Conservation (phyloP, 129 eudicot species). For the Tagetes erecta region DNA sequence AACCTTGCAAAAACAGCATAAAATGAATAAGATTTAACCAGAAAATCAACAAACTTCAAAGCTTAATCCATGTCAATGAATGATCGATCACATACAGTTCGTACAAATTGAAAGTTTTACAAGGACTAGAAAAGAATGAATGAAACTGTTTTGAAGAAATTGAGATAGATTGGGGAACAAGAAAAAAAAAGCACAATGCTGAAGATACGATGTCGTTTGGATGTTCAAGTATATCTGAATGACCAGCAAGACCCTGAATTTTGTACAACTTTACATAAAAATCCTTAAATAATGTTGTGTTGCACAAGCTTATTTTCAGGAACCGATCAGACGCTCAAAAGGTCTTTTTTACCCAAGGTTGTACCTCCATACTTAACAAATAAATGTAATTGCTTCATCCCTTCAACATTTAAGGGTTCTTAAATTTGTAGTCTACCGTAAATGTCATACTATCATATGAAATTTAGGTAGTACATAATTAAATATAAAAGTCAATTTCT, state of each 20-base stretch:
- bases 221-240: not conserved
- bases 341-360: too few species aligned
- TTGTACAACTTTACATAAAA: conserved; percentile 11
- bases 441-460: too few species aligned
- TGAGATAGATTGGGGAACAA: conserved; percentile 16
- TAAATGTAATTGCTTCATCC: too few species aligned
- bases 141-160: conserved; percentile 13
- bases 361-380: too few species aligned
- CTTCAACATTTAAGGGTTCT: too few species aligned
- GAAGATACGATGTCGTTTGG: not conserved
- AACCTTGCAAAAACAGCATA: conserved; percentile 16
- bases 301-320: too few species aligned
- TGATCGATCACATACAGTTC: not conserved
- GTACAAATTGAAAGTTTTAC: not conserved
- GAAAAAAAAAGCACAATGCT: not conserved
- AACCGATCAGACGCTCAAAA: too few species aligned
- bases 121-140: conserved; percentile 8
- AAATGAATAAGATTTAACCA: not conserved
- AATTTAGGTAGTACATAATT: too few species aligned
- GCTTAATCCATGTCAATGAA: conserved; percentile 1
- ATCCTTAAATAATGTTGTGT: not conserved
- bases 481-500: too few species aligned
- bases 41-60: conserved; percentile 12
- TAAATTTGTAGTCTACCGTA: too few species aligned
- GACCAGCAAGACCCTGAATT: not conserved